Conservation (phyloP, 768 basidiomycete genomes). For the Termitomyces sp. region DNA sequence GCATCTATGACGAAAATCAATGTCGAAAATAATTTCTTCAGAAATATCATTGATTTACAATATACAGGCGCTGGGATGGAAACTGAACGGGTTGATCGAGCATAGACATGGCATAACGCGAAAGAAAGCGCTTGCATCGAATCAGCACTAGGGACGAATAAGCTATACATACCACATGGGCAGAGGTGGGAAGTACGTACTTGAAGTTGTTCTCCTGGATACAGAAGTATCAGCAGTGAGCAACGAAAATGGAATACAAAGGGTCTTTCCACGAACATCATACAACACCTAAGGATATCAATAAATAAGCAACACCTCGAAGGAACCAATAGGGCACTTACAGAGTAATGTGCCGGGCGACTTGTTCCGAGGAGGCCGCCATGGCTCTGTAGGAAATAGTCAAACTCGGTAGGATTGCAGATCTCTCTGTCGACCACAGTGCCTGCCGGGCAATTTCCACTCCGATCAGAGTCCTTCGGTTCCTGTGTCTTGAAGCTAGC, state of each 20-base stretch:
- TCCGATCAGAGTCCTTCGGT: constrained; percentile 46
- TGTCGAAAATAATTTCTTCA: background rate
- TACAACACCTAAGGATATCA: constrained; percentile 27
- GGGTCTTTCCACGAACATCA: constrained; percentile 26
- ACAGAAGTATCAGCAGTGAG: background rate
- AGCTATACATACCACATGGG: background rate
- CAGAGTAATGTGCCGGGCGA: constrained; percentile 40
- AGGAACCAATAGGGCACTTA: constrained; percentile 19
- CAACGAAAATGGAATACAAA: background rate
- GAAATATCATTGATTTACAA: constrained; percentile 38
- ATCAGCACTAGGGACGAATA: constrained; percentile 39
- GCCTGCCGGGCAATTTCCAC: constrained; percentile 72
- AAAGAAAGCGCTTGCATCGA: constrained; percentile 66
- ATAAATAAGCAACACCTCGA: background rate
- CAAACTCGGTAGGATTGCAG: constrained; percentile 65
- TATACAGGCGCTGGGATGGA: constrained; percentile 85
- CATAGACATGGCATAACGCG: constrained; percentile 75
- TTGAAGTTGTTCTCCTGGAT: constrained; percentile 52
- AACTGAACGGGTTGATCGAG: constrained; percentile 75
- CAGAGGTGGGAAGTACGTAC: constrained; percentile 25
- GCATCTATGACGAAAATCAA: constrained; percentile 42
- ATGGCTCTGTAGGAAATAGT: constrained; percentile 76
- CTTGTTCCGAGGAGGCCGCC: constrained; percentile 76
- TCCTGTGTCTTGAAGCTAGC: constrained; percentile 27
- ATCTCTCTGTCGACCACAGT: constrained; percentile 72